Evolutionary conservation across 1,139 yeast genomes (phyloP).

Genomic region (Eremothecium cymbalariae): DNA sequence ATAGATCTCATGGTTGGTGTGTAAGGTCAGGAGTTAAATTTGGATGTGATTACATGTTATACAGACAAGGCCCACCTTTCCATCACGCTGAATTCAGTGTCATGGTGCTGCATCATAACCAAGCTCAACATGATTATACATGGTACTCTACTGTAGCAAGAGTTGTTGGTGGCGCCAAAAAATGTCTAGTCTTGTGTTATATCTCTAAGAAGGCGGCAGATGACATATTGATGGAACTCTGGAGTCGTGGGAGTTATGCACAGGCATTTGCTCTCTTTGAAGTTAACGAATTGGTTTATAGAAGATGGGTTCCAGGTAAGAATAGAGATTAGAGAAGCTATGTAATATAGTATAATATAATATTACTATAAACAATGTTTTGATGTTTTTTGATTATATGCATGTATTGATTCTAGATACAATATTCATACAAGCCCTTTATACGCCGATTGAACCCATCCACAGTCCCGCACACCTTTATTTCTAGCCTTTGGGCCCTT

Average conservation of each 20-base stretch:
- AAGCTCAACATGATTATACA: conserved; percentile 22
- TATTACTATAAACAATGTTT: no score
- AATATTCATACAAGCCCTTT: conserved; percentile 34
- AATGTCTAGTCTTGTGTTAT: conserved; percentile 61
- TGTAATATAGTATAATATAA: no score
- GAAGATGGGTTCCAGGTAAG: conserved; percentile 77
- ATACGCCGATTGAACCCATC: conserved; percentile 59
- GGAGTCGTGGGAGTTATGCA: conserved; percentile 24
- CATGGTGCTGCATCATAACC: conserved; percentile 42
- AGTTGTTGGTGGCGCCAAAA: conserved; percentile 81
- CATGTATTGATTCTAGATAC: conserved; percentile 2
- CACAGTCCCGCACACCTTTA: conserved; percentile 61
- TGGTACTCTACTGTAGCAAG: conserved; percentile 53
- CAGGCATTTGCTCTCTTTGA: conserved; percentile 36
- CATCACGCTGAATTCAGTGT: conserved; percentile 85
- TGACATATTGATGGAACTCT: conserved; percentile 26
- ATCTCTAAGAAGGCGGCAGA: conserved; percentile 46
- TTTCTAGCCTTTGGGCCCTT: conserved; percentile 48
- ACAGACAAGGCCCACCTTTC: conserved; percentile 90
- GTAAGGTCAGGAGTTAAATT: conserved; percentile 86
- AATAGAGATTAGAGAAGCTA: conserved; percentile 59
- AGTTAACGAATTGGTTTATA: conserved; percentile 58
- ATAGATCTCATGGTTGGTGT: conserved; percentile 90
- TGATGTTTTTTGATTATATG: no score
- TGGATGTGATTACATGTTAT: conserved; percentile 74